These are phyloP conservation scores for Saccharum spontaneum DNA, from an alignment of 176 grass and related monocot species.

Conservation along the genomic window DNA sequence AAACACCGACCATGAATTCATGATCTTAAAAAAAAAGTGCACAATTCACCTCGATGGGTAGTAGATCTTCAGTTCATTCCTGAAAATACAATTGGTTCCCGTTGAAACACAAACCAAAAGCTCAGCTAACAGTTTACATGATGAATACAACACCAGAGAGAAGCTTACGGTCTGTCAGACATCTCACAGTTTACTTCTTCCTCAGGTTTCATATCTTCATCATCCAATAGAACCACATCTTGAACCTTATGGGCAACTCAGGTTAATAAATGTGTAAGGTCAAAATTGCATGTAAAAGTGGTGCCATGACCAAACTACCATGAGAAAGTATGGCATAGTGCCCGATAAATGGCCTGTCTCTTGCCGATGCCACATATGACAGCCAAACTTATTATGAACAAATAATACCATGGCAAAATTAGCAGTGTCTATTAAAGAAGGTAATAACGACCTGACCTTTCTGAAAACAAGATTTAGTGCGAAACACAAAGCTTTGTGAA, in stretches of 20 bases:
- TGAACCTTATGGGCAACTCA: slow-evolving; percentile 26
- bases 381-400: neutral
- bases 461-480: neutral
- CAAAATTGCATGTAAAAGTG: slow-evolving; percentile 34
- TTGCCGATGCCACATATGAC: neutral
- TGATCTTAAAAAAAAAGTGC: slow-evolving; percentile 24
- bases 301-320: slow-evolving; percentile 26
- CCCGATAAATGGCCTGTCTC: neutral
- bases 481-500: slow-evolving; percentile 1
- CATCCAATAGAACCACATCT: slow-evolving; percentile 80
- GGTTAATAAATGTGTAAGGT: neutral
- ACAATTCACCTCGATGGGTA: slow-evolving; percentile 75
- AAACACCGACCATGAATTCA: neutral
- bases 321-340: neutral
- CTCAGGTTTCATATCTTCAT: slow-evolving; percentile 33
- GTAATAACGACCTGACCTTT: neutral
- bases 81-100: slow-evolving; percentile 40
- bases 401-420: neutral
- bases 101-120: slow-evolving; percentile 23
- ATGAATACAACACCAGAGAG: slow-evolving; percentile 6
- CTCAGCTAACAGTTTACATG: neutral
- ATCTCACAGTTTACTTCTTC: slow-evolving; percentile 15
- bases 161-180: slow-evolving; percentile 44
- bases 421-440: neutral
- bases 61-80: slow-evolving; percentile 65